These are phyloP conservation scores for Colletotrichum cereale DNA, from an alignment of 2,329 filamentous ascomycete species.

Conservation along the genomic window DNA sequence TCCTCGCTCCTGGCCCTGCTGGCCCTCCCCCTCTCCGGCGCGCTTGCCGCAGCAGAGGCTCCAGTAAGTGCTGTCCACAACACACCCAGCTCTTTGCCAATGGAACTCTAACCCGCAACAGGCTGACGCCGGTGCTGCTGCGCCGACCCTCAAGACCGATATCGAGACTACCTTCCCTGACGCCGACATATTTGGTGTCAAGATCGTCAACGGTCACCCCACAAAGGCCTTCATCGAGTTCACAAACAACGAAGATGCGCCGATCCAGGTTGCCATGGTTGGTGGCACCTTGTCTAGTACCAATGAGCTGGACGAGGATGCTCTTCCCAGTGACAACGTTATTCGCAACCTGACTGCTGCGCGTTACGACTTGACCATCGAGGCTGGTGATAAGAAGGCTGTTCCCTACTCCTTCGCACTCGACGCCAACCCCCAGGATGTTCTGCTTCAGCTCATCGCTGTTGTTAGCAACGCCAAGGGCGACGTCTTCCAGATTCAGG, in stretches of 20 bases:
- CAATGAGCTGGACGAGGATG: constrained; percentile 63
- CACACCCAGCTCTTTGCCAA: neutral
- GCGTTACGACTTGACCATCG: constrained; percentile 79
- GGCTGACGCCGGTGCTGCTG: constrained; percentile 42
- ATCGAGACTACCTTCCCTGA: constrained; percentile 74
- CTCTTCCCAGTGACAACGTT: constrained; percentile 65
- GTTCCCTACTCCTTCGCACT: constrained; percentile 87
- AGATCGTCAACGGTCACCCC: constrained; percentile 91
- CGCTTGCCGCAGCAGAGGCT: constrained; percentile 67
- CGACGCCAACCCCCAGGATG: constrained; percentile 93
- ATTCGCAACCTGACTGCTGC: constrained; percentile 87
- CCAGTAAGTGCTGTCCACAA: constrained; percentile 58
- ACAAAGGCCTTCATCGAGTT: constrained; percentile 87
- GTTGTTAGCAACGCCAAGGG: constrained; percentile 77
- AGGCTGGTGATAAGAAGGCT: constrained; percentile 80
- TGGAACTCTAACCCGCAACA: constrained; percentile 35
- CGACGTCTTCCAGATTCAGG: constrained; percentile 79
- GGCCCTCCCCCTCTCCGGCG: constrained; percentile 76
- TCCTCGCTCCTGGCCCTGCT: constrained; percentile 79
- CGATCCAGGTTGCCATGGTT: constrained; percentile 81
- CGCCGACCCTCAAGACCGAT: constrained; percentile 68
- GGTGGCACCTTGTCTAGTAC: constrained; percentile 78
- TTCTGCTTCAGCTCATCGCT: constrained; percentile 81
- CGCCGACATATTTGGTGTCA: constrained; percentile 91
- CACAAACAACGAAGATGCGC: constrained; percentile 82